Conservation (phyloP, 495 filamentous ascomycete genomes). For the Aspergillus saccharolyticus region DNA sequence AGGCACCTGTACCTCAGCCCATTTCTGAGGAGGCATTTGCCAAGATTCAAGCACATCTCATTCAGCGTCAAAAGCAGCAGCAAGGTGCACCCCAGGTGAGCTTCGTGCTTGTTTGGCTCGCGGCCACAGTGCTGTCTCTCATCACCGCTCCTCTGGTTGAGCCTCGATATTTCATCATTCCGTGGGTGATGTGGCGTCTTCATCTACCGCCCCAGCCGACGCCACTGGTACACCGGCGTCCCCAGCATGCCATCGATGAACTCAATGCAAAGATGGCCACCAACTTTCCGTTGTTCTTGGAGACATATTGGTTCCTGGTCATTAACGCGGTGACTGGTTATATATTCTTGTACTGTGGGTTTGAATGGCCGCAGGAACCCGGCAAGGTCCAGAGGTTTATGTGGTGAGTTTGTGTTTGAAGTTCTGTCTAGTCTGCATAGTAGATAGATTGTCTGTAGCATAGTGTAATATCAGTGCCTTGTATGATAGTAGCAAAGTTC, state of each 20-base stretch:
- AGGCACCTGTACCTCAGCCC: conserved; percentile 11
- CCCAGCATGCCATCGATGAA: conserved; percentile 21
- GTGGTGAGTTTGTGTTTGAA: conserved; percentile 62
- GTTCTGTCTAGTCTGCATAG: not conserved
- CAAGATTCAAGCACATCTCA: conserved; percentile 30
- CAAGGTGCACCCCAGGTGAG: conserved; percentile 37
- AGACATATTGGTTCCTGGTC: conserved; percentile 72
- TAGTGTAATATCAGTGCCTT: conserved; percentile 9
- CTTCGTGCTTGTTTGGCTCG: conserved; percentile 64
- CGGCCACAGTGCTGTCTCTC: conserved; percentile 68
- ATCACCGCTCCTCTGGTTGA: conserved; percentile 89
- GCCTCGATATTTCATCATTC: conserved; percentile 88
- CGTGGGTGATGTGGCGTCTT: conserved; percentile 90
- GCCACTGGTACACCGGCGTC: conserved; percentile 26
- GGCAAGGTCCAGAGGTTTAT: conserved; percentile 86
- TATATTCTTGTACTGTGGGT: conserved; percentile 73
- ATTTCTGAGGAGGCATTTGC: conserved; percentile 30
- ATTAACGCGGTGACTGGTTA: conserved; percentile 74
- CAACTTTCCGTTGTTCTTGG: conserved; percentile 52
- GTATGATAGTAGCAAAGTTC: no score
- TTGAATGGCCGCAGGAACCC: conserved; percentile 74
- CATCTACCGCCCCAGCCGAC: conserved; percentile 56
- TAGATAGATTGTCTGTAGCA: conserved; percentile 6
- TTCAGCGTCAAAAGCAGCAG: conserved; percentile 32
- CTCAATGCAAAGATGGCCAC: conserved; percentile 26